Conservation (phyloP, 176 grass and related monocot genomes). For the Tillandsia leiboldiana region DNA sequence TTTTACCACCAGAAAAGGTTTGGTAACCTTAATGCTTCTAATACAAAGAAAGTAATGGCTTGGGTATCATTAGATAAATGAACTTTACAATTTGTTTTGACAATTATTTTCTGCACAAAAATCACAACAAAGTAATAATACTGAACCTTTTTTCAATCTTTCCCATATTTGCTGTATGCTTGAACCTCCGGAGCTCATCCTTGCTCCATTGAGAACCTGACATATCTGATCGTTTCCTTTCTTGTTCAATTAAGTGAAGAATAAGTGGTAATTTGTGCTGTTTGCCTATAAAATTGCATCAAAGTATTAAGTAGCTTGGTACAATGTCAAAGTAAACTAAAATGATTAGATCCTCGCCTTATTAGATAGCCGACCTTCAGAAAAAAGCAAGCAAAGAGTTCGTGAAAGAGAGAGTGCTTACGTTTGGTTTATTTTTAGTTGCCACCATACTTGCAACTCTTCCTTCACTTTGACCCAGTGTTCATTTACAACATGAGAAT, state of each 20-base stretch:
- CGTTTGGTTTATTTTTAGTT: background rate
- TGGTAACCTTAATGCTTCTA: background rate
- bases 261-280: background rate
- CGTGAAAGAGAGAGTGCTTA: background rate
- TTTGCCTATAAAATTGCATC: background rate
- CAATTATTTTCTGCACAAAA: background rate
- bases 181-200: conserved; percentile 37
- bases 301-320: background rate
- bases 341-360: background rate
- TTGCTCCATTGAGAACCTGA: conserved; percentile 42
- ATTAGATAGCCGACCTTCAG: background rate
- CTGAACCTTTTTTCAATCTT: conserved; percentile 52
- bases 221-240: conserved; percentile 34
- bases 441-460: background rate
- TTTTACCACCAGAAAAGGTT: no score
- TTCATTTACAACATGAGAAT: background rate
- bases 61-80: background rate
- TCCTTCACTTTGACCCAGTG: background rate
- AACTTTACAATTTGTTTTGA: background rate
- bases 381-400: background rate
- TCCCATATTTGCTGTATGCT: conserved; percentile 42
- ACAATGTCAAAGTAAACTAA: background rate
- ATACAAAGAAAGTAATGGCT: background rate
- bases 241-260: conserved; percentile 24
- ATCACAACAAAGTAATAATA: background rate